A percentile compares a stretch with the other conserved stretches of the same genome.
These are phyloP conservation scores for Hemileccinum impolitum DNA, from an alignment of 768 basidiomycete genomes.

Conservation along the genomic window DNA sequence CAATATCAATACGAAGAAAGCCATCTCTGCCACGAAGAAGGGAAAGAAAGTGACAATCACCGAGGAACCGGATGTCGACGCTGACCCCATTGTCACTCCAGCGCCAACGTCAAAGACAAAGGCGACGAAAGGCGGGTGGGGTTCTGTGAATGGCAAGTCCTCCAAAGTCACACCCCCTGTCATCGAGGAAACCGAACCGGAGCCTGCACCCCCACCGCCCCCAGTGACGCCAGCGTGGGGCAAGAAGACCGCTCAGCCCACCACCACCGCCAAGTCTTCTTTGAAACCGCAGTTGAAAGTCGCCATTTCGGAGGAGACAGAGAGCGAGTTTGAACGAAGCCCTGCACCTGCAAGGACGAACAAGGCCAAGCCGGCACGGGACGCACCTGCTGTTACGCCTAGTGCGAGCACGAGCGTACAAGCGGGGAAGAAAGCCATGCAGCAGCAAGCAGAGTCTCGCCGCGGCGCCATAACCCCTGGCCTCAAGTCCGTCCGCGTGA, in stretches of 20 bases:
- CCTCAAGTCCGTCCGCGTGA: slow-evolving; percentile 13
- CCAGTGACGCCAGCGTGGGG: slow-evolving; percentile 9
- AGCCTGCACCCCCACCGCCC: slow-evolving; percentile 1
- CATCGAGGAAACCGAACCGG: slow-evolving; percentile 12
- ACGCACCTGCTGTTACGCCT: slow-evolving; percentile 1
- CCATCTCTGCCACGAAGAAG: slow-evolving; percentile 12
- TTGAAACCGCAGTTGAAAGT: slow-evolving; percentile 20
- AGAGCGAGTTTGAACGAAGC: slow-evolving; percentile 10
- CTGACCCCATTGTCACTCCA: slow-evolving; percentile 16
- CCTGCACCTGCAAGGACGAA: slow-evolving; percentile 5
- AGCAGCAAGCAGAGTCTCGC: slow-evolving; percentile 8
- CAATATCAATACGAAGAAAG: slow-evolving; percentile 14
- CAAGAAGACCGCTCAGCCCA: slow-evolving; percentile 12
- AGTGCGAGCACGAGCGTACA: slow-evolving; percentile 4
- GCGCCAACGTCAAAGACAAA: slow-evolving; percentile 12
- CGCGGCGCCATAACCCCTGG: slow-evolving; percentile 4
- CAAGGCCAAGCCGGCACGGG: slow-evolving; percentile 20
- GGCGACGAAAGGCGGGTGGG: slow-evolving; percentile 18
- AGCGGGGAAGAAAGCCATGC: slow-evolving; percentile 12
- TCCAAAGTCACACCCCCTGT: slow-evolving; percentile 14
- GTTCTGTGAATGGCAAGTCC: slow-evolving; percentile 18
- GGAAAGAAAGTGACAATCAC: slow-evolving; percentile 25
- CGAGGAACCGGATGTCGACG: slow-evolving; percentile 27
- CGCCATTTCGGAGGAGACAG: slow-evolving; percentile 17
- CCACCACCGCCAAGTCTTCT: not conserved